These are phyloP conservation scores for Amphicarpaea edgeworthii DNA, from an alignment of 306 rosid genomes.

Conservation along the genomic window DNA sequence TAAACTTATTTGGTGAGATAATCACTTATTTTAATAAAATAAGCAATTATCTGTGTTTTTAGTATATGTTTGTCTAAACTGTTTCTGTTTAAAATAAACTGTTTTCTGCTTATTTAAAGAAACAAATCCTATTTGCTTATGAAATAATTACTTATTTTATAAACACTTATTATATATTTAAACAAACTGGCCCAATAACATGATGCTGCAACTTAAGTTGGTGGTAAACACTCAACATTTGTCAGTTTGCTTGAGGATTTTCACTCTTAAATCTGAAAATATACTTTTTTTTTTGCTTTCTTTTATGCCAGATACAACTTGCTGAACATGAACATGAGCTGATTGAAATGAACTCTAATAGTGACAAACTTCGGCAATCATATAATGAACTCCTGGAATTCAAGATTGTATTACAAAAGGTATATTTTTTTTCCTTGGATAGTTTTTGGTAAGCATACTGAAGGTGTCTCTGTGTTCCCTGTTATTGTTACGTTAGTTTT, in stretches of 20 bases:
- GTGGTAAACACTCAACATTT: constrained; percentile 24
- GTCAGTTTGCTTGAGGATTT: constrained; percentile 28
- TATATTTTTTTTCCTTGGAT: constrained; percentile 45
- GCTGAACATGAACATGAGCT: constrained; percentile 98
- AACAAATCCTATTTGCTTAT: too few species aligned
- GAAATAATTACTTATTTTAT: too few species aligned
- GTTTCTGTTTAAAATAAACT: too few species aligned
- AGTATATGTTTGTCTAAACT: too few species aligned
- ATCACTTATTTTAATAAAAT: too few species aligned
- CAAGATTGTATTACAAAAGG: constrained; percentile 97
- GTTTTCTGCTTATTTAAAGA: too few species aligned
- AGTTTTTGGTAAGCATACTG: constrained; percentile 35
- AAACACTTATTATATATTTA: too few species aligned
- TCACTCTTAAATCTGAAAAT: constrained; percentile 48
- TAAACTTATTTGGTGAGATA: too few species aligned
- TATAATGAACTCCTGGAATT: constrained; percentile 96
- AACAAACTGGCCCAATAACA: too few species aligned
- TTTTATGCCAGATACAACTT: constrained; percentile 75
- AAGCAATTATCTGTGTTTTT: too few species aligned
- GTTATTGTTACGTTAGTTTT: constrained; percentile 7
- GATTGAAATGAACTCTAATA: constrained; percentile 86
- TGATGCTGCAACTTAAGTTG: constrained; percentile 37
- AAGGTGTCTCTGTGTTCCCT: constrained; percentile 5
- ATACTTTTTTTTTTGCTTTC: constrained; percentile 36
- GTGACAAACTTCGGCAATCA: constrained; percentile 89